Evolutionary conservation across 2,329 filamentous ascomycete species (phyloP).

Genomic region (Fusarium pseudonygamai): DNA sequence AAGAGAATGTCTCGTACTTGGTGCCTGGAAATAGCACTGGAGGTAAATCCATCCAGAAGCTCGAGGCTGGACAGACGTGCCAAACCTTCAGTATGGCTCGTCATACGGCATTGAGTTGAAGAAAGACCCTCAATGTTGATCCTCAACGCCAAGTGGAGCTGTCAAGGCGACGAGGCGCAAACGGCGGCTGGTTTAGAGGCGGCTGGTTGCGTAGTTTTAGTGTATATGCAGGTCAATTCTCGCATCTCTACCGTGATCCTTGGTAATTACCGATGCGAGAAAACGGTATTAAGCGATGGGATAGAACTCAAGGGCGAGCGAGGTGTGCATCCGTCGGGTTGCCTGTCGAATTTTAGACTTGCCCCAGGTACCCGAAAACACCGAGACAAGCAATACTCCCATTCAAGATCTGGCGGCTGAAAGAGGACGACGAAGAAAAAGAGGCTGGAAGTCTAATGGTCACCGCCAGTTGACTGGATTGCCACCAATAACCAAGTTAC

Average conservation of each 20-base stretch:
- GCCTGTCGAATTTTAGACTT: background rate
- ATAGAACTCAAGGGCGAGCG: conserved; percentile 13
- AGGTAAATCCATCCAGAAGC: conserved; percentile 3
- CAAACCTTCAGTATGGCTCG: conserved; percentile 4
- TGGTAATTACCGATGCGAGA: conserved; percentile 9
- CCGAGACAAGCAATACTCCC: background rate
- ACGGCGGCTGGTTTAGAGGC: conserved; percentile 40
- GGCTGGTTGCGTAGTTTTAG: conserved; percentile 32
- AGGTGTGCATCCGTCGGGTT: background rate
- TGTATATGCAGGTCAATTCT: conserved; percentile 23
- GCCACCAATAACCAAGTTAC: conserved; percentile 8
- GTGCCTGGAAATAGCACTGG: conserved; percentile 19
- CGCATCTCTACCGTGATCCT: conserved; percentile 17
- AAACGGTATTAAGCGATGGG: conserved; percentile 10
- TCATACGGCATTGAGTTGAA: conserved; percentile 22
- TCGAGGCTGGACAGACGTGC: conserved; percentile 5
- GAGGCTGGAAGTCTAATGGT: conserved; percentile 33
- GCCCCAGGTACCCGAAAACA: background rate
- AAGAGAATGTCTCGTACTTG: background rate
- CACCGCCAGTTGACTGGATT: conserved; percentile 17
- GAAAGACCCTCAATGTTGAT: conserved; percentile 35
- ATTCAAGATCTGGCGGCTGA: background rate
- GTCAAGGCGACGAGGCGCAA: conserved; percentile 40
- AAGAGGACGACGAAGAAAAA: conserved; percentile 10
- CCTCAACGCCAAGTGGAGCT: conserved; percentile 40